Percentiles rank a stretch among this genome's conserved stretches.
Conservation (phyloP, 1,139 yeast genomes). For the Wickerhamiella pararugosa region DNA sequence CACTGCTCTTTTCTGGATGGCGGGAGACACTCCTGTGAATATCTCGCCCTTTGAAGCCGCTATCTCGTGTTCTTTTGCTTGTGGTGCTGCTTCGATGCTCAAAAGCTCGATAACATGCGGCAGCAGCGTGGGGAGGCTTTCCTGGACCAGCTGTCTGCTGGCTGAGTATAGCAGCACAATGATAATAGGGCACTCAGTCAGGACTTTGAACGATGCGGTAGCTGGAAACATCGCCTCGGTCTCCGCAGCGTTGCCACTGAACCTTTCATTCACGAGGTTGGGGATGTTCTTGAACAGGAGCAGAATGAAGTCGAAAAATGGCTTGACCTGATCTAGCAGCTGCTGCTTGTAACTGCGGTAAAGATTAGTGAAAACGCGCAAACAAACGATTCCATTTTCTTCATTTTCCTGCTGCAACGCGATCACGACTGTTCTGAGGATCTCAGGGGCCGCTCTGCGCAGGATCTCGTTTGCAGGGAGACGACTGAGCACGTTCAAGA, state of each 20-base stretch:
- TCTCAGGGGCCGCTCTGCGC: slow-evolving; percentile 50
- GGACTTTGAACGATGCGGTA: slow-evolving; percentile 71
- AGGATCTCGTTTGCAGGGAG: slow-evolving; percentile 72
- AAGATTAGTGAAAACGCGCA: slow-evolving; percentile 77
- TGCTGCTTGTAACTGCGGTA: slow-evolving; percentile 71
- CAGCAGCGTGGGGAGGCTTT: slow-evolving; percentile 60
- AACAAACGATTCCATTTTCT: slow-evolving; percentile 84
- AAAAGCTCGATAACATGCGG: slow-evolving; percentile 71
- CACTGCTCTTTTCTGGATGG: slow-evolving; percentile 61
- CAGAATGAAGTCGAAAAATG: slow-evolving; percentile 63
- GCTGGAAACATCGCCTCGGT: slow-evolving; percentile 29
- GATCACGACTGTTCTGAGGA: slow-evolving; percentile 46
- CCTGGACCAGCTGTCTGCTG: slow-evolving; percentile 58
- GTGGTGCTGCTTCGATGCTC: slow-evolving; percentile 60
- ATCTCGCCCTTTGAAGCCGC: slow-evolving; percentile 42
- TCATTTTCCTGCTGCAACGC: slow-evolving; percentile 71
- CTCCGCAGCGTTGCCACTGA: slow-evolving; percentile 22
- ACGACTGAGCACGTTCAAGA: slow-evolving; percentile 69
- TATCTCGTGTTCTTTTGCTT: slow-evolving; percentile 49
- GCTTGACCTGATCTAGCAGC: slow-evolving; percentile 53
- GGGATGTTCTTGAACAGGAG: slow-evolving; percentile 72
- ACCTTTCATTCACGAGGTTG: slow-evolving; percentile 51
- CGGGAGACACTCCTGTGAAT: slow-evolving; percentile 41
- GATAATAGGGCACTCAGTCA: slow-evolving; percentile 94
- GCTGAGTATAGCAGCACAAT: slow-evolving; percentile 86